phyloP scores from a whole-genome alignment of 495 filamentous ascomycete genomes.

The Podospora pseudoanserina region DNA sequence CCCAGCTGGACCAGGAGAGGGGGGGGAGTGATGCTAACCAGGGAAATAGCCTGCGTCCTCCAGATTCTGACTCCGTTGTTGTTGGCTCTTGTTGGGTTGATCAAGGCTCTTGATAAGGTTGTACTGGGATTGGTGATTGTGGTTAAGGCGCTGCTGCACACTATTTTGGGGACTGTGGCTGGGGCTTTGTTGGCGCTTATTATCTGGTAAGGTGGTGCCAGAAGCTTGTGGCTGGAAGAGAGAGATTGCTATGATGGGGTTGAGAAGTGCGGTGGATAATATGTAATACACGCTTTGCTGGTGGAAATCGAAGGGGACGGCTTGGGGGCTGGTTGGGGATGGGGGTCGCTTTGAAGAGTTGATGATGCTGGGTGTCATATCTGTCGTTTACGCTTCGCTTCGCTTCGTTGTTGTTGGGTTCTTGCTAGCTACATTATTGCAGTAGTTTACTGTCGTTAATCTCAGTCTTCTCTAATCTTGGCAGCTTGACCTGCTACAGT shows the following conservation, averaged over 20 bases:
- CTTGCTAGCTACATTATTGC: no score
- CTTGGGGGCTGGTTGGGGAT: background rate
- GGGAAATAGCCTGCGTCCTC: conserved; percentile 31
- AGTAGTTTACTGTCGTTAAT: no score
- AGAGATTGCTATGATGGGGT: background rate
- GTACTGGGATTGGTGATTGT: conserved; percentile 33
- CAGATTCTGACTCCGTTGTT: conserved; percentile 34
- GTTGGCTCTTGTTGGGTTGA: conserved; percentile 30
- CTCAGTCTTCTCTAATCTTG: no score
- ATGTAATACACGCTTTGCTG: background rate
- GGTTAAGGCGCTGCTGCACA: conserved; percentile 31
- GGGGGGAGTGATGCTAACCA: background rate
- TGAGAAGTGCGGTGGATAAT: background rate
- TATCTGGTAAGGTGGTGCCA: background rate
- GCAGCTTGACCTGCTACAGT: no score
- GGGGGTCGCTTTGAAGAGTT: background rate
- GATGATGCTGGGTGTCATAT: background rate
- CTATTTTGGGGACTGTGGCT: conserved; percentile 34
- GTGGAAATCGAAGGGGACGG: background rate
- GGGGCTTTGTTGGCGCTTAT: conserved; percentile 32
- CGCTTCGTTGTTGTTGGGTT: background rate
- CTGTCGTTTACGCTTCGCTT: background rate
- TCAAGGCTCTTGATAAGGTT: conserved; percentile 37
- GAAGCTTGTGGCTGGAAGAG: no score
- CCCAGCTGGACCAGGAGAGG: background rate